These are phyloP conservation scores for Cryptosporidium canis DNA, from an alignment of 169 alveolate species.

Conservation along the genomic window DNA sequence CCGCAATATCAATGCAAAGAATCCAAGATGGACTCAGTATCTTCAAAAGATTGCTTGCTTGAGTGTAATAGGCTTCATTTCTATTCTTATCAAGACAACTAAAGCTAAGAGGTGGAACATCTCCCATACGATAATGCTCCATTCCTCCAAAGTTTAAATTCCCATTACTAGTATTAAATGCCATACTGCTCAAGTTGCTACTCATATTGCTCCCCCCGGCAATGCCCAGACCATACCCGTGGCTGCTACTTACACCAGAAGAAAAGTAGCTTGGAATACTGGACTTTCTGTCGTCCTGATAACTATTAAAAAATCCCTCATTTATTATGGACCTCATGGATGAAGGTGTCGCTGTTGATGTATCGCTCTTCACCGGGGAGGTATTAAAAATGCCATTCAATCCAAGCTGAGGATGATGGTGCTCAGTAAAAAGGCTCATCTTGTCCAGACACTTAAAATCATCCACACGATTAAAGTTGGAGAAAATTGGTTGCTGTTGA, in stretches of 20 bases:
- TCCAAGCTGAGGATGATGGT: neutral
- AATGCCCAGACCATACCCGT: neutral
- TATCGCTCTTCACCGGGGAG: slow-evolving; percentile 63
- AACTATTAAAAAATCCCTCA: neutral
- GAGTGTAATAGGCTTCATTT: slow-evolving; percentile 32
- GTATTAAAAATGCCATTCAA: slow-evolving; percentile 10
- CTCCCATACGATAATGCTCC: slow-evolving; percentile 49
- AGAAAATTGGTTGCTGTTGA: neutral
- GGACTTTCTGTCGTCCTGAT: neutral
- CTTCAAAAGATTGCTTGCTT: slow-evolving; percentile 31
- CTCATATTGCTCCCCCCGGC: neutral
- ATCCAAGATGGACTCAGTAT: slow-evolving; percentile 68
- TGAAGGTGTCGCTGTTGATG: slow-evolving; percentile 55
- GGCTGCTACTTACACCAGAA: neutral
- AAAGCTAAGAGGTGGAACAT: slow-evolving; percentile 48
- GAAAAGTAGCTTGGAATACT: slow-evolving; percentile 10
- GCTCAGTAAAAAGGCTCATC: neutral
- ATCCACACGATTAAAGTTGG: neutral
- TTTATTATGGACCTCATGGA: slow-evolving; percentile 10
- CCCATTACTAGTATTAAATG: neutral
- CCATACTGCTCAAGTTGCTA: neutral
- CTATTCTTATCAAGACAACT: slow-evolving; percentile 26
- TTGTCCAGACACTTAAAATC: neutral
- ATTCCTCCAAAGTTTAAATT: neutral
- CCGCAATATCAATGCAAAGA: slow-evolving; percentile 63